phyloP scores from a whole-genome alignment of 2,329 filamentous ascomycete genomes.

The Venturia pyrina region DNA sequence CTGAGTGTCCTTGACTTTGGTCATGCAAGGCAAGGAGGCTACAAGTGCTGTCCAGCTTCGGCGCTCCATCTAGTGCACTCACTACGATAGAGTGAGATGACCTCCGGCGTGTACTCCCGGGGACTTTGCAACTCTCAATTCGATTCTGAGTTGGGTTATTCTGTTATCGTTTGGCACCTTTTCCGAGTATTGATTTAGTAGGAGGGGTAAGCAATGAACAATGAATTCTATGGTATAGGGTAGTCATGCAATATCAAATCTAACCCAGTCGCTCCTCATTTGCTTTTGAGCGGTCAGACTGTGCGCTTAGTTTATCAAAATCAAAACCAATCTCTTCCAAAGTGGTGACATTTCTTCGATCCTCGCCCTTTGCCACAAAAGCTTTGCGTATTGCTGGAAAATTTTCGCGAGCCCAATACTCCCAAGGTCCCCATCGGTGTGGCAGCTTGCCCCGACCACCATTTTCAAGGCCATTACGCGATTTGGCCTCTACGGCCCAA shows the following conservation, averaged over 20 bases:
- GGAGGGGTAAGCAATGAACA: too few species aligned
- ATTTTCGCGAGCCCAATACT: conserved; percentile 61
- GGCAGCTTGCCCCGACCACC: conserved; percentile 52
- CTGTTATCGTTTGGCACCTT: too few species aligned
- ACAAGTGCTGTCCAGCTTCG: too few species aligned
- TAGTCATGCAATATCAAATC: neutral
- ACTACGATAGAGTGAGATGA: too few species aligned
- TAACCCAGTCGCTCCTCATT: neutral
- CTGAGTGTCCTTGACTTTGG: too few species aligned
- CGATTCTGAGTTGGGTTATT: too few species aligned
- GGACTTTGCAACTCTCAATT: too few species aligned
- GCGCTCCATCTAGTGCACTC: too few species aligned
- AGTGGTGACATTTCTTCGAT: conserved; percentile 41
- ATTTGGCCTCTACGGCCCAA: conserved; percentile 43
- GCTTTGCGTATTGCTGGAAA: conserved; percentile 60
- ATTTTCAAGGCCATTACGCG: conserved; percentile 31
- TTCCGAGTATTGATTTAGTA: too few species aligned
- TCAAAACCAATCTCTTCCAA: conserved; percentile 64
- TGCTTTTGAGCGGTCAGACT: neutral
- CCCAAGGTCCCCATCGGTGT: conserved; percentile 59
- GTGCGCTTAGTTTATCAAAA: conserved; percentile 31
- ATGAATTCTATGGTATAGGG: neutral
- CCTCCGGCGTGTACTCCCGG: too few species aligned
- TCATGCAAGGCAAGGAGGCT: too few species aligned
- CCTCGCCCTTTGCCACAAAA: conserved; percentile 57